Evolutionary conservation across 164 flowering plant species (phyloP), one percentile per base, ranked within the genome.

Genomic region (Kalanchoe fedtschenkoi): DNA sequence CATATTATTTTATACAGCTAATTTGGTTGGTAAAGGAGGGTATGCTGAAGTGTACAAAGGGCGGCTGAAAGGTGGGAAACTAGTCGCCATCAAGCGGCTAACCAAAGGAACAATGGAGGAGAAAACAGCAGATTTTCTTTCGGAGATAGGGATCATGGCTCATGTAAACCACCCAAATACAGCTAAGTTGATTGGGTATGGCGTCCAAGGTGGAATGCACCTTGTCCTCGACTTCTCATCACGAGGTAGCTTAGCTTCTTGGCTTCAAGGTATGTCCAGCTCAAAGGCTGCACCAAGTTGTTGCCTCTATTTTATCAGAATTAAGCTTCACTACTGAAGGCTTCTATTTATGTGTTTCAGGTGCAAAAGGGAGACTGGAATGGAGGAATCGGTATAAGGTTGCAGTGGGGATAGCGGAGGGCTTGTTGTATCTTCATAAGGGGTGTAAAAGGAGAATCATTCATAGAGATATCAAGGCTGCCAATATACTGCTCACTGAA

Each of bases 181-280:
- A 37, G 96, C 99, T 1, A 84, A 81, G 65, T 65, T 93, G 43
- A 78, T 88, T 53, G 99, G 99, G 6, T 87, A 85, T 76, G 92
- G 97, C 8, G 79, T 93, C 38, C 96, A 90, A 71, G 99, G 95
- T 10, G 99, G 99, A 57, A 79, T 93, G 92, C 87, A 87, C 72
- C 82, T 93, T 64, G 89, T 93, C 67, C 93, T 93, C 63, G 80
- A 83, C 32, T 73, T 93, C 61, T 93, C 99, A 67, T 84, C 83
- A 21, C 79, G 85, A 80, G 99, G 99, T 17, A 88, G 88, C 81
- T 76, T 93, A 63, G 81, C 84, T 30, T 80, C 89, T 22, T 61
- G 85, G 38, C 96, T 93, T 43, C 83, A 75, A 62, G 90, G 99
- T 87, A 42, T 59, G 83, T 72, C 54, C 59, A 59, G 63, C 57